Percentiles rank a stretch among this genome's conserved stretches.
Evolutionary conservation across 2,329 filamentous ascomycete species (phyloP).

Genomic region (Chalara sp.): DNA sequence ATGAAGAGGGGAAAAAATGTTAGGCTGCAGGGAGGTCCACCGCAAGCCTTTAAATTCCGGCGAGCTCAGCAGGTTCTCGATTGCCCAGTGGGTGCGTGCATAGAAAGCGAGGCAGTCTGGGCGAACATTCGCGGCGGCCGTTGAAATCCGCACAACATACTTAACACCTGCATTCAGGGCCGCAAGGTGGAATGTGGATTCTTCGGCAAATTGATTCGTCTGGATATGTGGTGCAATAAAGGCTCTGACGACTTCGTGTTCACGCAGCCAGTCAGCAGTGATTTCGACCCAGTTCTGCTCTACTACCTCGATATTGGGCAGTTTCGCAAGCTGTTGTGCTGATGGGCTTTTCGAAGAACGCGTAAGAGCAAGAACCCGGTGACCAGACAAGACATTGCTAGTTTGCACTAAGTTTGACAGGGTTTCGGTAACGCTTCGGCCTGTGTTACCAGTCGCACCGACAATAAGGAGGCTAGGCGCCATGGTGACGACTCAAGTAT

Average conservation of each 20-base stretch:
- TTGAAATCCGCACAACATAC: slow-evolving; percentile 37
- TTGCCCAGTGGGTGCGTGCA: slow-evolving; percentile 33
- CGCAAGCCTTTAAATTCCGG: slow-evolving; percentile 29
- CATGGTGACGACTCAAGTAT: slow-evolving; percentile 17
- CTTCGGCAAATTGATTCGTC: slow-evolving; percentile 33
- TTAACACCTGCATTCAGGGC: slow-evolving; percentile 31
- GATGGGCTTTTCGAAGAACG: slow-evolving; percentile 18
- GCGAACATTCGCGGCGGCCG: slow-evolving; percentile 29
- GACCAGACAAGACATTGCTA: slow-evolving; percentile 17
- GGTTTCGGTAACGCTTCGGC: slow-evolving; percentile 19
- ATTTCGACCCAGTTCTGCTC: slow-evolving; percentile 23
- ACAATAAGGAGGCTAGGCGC: slow-evolving; percentile 29
- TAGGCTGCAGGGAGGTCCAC: slow-evolving; percentile 35
- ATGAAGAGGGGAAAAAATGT: slow-evolving; percentile 23
- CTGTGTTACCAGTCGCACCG: slow-evolving; percentile 34
- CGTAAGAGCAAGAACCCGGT: slow-evolving; percentile 26
- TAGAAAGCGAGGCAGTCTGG: slow-evolving; percentile 31
- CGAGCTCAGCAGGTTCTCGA: slow-evolving; percentile 31
- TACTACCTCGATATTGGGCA: slow-evolving; percentile 31
- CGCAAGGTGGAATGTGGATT: slow-evolving; percentile 30
- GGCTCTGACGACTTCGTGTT: slow-evolving; percentile 28
- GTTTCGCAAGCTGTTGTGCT: slow-evolving; percentile 24
- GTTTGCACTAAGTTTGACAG: slow-evolving; percentile 18
- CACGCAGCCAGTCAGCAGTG: slow-evolving; percentile 33
- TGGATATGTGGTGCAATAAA: slow-evolving; percentile 35